Conservation (phyloP, 108 stramenopile genomes). For the Cyclotella choctawhatcheeana region DNA sequence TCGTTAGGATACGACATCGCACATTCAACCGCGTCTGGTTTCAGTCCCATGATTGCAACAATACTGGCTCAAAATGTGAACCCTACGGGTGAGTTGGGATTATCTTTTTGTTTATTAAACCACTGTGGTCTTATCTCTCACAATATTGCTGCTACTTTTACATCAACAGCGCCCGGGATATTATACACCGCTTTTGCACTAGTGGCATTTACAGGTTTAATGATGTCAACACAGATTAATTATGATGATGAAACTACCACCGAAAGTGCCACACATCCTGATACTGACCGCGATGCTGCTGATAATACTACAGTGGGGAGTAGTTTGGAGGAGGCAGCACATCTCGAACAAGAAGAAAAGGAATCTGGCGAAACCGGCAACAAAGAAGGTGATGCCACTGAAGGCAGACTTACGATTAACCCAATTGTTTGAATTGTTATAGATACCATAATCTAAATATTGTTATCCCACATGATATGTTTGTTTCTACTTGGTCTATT, state of each 20-base stretch:
- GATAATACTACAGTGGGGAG: neutral
- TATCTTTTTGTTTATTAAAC: too few species aligned
- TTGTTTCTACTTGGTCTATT: neutral
- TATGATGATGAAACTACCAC: conserved; percentile 11
- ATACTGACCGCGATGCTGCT: too few species aligned
- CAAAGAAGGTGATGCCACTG: too few species aligned
- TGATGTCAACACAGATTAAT: conserved; percentile 34
- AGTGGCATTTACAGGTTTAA: conserved; percentile 17
- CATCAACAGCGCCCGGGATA: conserved; percentile 55
- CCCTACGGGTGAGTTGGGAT: too few species aligned
- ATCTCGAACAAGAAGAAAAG: too few species aligned
- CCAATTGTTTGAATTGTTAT: conserved; percentile 1
- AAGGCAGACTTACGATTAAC: too few species aligned
- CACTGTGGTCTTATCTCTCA: too few species aligned
- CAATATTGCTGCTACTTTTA: too few species aligned
- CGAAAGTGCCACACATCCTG: neutral
- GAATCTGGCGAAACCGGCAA: too few species aligned
- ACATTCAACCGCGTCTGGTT: conserved; percentile 63
- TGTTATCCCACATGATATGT: neutral
- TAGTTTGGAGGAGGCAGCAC: neutral
- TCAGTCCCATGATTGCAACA: conserved; percentile 70
- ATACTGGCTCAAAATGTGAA: conserved; percentile 45
- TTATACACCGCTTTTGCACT: conserved; percentile 52
- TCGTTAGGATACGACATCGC: conserved; percentile 70
- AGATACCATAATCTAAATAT: too few species aligned